Evolutionary conservation across 2,329 filamentous ascomycete species (phyloP).

Genomic region (Talaromyces sp.): DNA sequence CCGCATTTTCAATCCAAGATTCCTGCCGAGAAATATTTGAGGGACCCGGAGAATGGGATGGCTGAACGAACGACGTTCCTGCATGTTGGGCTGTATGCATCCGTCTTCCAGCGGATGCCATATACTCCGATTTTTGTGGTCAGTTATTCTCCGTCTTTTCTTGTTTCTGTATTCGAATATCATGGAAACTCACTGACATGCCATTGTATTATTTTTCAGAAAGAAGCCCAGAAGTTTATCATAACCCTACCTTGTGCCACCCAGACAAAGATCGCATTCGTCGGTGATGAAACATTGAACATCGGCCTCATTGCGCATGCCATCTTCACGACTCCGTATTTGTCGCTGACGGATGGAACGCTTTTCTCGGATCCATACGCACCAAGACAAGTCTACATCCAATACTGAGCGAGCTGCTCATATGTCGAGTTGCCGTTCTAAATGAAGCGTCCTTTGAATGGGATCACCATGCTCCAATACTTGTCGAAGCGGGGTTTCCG

Average conservation of each 20-base stretch:
- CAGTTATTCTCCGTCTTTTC: neutral
- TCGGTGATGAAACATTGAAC: neutral
- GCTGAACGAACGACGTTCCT: neutral
- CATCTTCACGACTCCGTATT: neutral
- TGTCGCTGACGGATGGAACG: neutral
- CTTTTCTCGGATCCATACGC: neutral
- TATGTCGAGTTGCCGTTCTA: neutral
- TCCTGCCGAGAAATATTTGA: neutral
- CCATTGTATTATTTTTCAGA: neutral
- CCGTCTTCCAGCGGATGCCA: neutral
- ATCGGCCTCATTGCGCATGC: neutral
- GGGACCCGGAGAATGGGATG: neutral
- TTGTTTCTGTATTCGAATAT: neutral
- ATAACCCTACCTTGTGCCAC: neutral
- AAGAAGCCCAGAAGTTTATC: neutral
- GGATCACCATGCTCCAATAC: neutral
- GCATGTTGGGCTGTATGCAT: neutral
- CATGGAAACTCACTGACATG: neutral
- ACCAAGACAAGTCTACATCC: neutral
- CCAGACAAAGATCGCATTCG: neutral
- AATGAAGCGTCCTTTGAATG: neutral
- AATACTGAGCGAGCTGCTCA: neutral
- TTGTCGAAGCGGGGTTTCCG: neutral
- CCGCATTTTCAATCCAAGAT: neutral
- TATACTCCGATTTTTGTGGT: neutral